These are phyloP conservation scores for Saccharomycopsis fodiens DNA, from an alignment of 805 yeast species.

Conservation along the genomic window DNA sequence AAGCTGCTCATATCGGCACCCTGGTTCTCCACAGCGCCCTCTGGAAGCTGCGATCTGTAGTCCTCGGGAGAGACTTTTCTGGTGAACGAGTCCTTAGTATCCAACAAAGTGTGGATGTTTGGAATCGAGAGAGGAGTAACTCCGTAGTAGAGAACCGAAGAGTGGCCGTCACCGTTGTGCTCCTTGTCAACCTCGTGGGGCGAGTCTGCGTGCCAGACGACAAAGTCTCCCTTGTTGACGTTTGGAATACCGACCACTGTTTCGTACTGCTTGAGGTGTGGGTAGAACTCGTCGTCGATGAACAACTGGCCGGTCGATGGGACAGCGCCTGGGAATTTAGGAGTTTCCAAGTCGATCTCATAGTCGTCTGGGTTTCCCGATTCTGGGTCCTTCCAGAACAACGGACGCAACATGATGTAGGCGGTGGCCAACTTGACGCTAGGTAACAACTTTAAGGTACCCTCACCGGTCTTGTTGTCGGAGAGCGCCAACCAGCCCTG, in stretches of 20 bases:
- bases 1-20: not conserved
- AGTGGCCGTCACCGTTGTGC: constrained; percentile 29
- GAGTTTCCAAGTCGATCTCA: constrained; percentile 27
- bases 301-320: constrained; percentile 32
- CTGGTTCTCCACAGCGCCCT: not conserved
- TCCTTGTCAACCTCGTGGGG: constrained; percentile 35
- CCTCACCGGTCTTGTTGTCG: constrained; percentile 31
- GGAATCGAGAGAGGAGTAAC: not conserved
- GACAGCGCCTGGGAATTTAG: constrained; percentile 33
- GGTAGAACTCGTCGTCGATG: constrained; percentile 26
- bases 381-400: constrained; percentile 23
- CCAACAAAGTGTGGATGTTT: not conserved
- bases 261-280: constrained; percentile 26
- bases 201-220: constrained; percentile 38
- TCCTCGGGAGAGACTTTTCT: not conserved
- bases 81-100: not conserved
- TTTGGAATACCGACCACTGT: constrained; percentile 31
- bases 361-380: constrained; percentile 23
- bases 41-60: constrained; percentile 1
- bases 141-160: constrained; percentile 30
- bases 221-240: constrained; percentile 36
- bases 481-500: constrained; percentile 40
- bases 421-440: constrained; percentile 31
- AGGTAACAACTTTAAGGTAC: constrained; percentile 34
- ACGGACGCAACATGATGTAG: constrained; percentile 34